These are phyloP conservation scores for Erigeron philadelphicus DNA, from an alignment of 140 eudicot species.

Conservation along the genomic window DNA sequence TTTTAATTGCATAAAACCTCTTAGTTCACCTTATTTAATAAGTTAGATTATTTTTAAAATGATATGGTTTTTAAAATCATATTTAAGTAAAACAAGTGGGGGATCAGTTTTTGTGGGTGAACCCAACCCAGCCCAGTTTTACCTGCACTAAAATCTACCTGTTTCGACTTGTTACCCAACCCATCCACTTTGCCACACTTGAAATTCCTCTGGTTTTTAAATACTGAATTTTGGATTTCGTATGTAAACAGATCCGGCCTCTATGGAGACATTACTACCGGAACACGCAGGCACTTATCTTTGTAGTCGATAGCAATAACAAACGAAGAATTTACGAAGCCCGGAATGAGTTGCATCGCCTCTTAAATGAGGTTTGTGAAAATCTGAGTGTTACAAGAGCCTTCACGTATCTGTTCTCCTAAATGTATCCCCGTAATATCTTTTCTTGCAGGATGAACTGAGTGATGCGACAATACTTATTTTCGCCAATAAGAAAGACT, in stretches of 20 bases:
- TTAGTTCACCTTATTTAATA: not conserved
- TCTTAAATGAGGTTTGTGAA: conserved; percentile 42
- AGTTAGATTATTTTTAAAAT: not conserved
- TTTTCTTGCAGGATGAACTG: conserved; percentile 30
- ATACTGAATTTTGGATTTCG: conserved; percentile 4
- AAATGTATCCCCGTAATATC: conserved; percentile 2
- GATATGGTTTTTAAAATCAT: not conserved
- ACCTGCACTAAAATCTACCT: not conserved
- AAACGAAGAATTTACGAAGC: conserved; percentile 46
- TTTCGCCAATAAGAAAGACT: conserved; percentile 42
- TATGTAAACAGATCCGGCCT: conserved; percentile 44
- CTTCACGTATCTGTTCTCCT: not conserved
- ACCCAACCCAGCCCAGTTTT: not conserved
- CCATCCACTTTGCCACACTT: not conserved
- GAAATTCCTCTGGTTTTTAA: not conserved
- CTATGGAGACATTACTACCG: conserved; percentile 59
- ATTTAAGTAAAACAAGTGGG: not conserved
- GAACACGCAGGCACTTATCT: conserved; percentile 44
- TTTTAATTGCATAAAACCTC: not conserved
- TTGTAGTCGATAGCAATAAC: conserved; percentile 53
- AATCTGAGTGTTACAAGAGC: not conserved
- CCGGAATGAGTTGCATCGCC: conserved; percentile 55
- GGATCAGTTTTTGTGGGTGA: not conserved
- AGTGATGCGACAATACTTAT: conserved; percentile 33
- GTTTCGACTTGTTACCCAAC: not conserved